These are phyloP conservation scores for Trebouxia sp. DNA, from an alignment of 139 green algal genomes.

Conservation along the genomic window DNA sequence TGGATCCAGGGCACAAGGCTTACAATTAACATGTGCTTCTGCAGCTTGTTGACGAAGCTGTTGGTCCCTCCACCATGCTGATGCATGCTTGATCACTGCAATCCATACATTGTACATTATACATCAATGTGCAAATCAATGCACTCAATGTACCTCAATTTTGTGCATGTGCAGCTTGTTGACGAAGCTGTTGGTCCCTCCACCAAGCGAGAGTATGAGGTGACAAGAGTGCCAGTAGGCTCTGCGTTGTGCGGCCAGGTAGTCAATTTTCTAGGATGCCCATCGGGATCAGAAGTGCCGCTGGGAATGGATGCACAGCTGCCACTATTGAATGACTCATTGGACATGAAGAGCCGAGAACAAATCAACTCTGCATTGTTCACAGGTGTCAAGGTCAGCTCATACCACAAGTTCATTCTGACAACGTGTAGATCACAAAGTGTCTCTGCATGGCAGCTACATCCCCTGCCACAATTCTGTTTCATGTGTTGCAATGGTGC, in stretches of 20 bases:
- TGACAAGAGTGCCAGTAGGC: constrained; percentile 47
- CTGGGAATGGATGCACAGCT: constrained; percentile 43
- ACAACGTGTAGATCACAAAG: too few relatives aligned
- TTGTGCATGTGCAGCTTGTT: constrained; percentile 68
- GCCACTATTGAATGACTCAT: constrained; percentile 66
- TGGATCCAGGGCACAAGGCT: too few relatives aligned
- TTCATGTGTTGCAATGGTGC: too few relatives aligned
- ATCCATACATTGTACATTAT: too few relatives aligned
- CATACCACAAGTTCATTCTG: too few relatives aligned
- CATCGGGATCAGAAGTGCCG: constrained; percentile 15
- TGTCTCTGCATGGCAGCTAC: too few relatives aligned
- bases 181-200: constrained; percentile 69
- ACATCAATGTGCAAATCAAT: too few relatives aligned
- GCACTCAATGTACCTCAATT: too few relatives aligned
- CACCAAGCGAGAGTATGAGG: constrained; percentile 80
- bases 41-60: constrained; percentile 74
- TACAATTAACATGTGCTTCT: too few relatives aligned
- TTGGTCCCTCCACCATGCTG: constrained; percentile 70
- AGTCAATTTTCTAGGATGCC: constrained; percentile 66
- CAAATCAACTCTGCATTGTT: constrained; percentile 75
- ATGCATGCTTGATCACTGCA: too few relatives aligned
- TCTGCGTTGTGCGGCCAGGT: constrained; percentile 30
- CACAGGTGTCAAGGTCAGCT: constrained; percentile 71
- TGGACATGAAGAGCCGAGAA: constrained; percentile 75
- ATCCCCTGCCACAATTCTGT: too few relatives aligned